phyloP scores from a whole-genome alignment of 768 basidiomycete genomes.

The Kwoniella newhampshirensis region DNA sequence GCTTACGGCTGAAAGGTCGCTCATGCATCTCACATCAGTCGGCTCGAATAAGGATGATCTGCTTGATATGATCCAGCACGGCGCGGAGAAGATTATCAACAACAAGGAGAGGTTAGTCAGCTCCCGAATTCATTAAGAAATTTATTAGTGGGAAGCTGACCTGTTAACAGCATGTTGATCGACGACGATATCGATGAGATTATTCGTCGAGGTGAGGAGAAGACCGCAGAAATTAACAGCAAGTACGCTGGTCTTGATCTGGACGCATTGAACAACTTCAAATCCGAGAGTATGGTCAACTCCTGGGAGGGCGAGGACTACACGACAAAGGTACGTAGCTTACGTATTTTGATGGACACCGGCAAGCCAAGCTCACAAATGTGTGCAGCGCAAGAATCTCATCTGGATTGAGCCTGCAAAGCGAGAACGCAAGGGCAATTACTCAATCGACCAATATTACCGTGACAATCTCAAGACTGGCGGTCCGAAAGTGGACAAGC shows the following conservation, averaged over 20 bases:
- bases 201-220: slow-evolving; percentile 84
- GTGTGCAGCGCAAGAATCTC: slow-evolving; percentile 31
- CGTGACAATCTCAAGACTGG: slow-evolving; percentile 82
- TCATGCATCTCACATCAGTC: no score
- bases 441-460: slow-evolving; percentile 93
- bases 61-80: slow-evolving; percentile 96
- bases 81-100: slow-evolving; percentile 95
- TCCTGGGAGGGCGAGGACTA: slow-evolving; percentile 98
- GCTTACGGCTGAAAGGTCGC: slow-evolving; percentile 7
- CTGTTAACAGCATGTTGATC: slow-evolving; percentile 62
- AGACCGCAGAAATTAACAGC: slow-evolving; percentile 79
- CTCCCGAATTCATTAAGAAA: background rate
- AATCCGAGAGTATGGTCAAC: slow-evolving; percentile 78
- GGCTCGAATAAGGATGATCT: slow-evolving; percentile 90
- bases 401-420: slow-evolving; percentile 78
- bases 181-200: slow-evolving; percentile 93
- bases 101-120: slow-evolving; percentile 64
- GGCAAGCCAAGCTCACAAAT: no score
- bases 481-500: slow-evolving; percentile 70
- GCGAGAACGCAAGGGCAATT: slow-evolving; percentile 81
- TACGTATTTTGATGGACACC: background rate
- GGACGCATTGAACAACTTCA: slow-evolving; percentile 96
- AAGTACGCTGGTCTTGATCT: slow-evolving; percentile 92
- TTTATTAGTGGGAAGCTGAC: slow-evolving; percentile 13
- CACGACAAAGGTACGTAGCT: slow-evolving; percentile 62